Evolutionary conservation across 2,329 filamentous ascomycete genomes (phyloP).

Genomic region (Colletotrichum spinosum): DNA sequence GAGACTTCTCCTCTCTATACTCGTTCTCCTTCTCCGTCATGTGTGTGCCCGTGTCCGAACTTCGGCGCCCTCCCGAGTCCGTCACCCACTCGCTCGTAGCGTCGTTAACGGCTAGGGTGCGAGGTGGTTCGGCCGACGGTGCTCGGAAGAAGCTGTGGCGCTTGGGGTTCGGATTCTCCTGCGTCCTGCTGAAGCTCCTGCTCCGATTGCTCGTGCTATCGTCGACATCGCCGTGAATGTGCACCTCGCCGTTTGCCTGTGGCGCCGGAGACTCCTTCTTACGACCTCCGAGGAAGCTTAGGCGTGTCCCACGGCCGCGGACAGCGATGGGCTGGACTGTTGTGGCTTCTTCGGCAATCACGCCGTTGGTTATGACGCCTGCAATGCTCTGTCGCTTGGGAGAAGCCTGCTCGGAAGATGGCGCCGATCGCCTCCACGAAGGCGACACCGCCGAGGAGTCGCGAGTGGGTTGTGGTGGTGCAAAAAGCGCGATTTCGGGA

Average conservation of each 20-base stretch:
- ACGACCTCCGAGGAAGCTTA: constrained; percentile 68
- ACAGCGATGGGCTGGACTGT: constrained; percentile 63
- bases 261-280: constrained; percentile 55
- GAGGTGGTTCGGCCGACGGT: constrained; percentile 46
- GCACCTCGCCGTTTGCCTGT: constrained; percentile 43
- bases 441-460: constrained; percentile 58
- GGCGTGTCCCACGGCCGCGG: constrained; percentile 62
- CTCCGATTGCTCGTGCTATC: constrained; percentile 45
- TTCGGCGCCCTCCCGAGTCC: constrained; percentile 44
- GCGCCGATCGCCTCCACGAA: constrained; percentile 63
- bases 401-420: constrained; percentile 50
- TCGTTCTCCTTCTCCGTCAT: constrained; percentile 41
- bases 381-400: constrained; percentile 47
- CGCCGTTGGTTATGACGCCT: constrained; percentile 47
- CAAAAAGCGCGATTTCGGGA: constrained; percentile 73
- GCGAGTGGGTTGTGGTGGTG: constrained; percentile 59
- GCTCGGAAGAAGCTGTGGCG: constrained; percentile 59
- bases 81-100: constrained; percentile 46
- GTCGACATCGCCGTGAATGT: constrained; percentile 12
- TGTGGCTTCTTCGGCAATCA: constrained; percentile 61
- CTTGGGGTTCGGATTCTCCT: constrained; percentile 47
- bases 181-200: constrained; percentile 44
- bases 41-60: constrained; percentile 40
- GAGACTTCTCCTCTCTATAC: constrained; percentile 43
- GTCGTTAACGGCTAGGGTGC: constrained; percentile 26